Evolutionary conservation across 208 protist species (phyloP).

Genomic region (Trichomonas tenax): DNA sequence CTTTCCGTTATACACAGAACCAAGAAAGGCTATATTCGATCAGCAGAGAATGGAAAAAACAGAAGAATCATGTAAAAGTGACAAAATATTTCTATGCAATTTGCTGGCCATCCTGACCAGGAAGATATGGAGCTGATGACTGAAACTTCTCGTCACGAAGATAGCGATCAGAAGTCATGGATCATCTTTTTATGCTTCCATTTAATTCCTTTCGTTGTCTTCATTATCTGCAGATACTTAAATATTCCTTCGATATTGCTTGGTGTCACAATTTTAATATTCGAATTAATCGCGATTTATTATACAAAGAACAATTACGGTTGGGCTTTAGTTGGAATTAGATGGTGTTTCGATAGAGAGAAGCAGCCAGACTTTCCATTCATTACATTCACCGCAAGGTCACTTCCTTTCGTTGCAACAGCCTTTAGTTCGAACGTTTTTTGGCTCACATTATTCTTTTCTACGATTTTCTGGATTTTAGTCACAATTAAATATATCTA

Average conservation of each 20-base stretch:
- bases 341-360: background rate
- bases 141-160: background rate
- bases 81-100: no score
- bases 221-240: background rate
- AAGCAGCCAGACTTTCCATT: background rate
- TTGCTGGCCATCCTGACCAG: no score
- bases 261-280: background rate
- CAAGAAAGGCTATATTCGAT: no score
- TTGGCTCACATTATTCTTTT: background rate
- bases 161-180: background rate
- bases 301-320: background rate
- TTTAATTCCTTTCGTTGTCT: background rate
- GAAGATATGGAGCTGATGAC: background rate
- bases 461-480: background rate
- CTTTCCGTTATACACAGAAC: no score
- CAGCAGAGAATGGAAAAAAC: no score
- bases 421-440: background rate
- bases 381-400: background rate
- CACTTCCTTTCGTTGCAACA: background rate
- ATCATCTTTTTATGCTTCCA: background rate
- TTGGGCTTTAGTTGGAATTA: background rate
- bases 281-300: background rate
- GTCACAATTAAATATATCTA: background rate
- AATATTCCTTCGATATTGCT: background rate
- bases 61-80: no score